Percentiles rank a stretch among this genome's conserved stretches.
phyloP scores from a whole-genome alignment of 2,329 filamentous ascomycete genomes.

The Endoconidiophora polonica region DNA sequence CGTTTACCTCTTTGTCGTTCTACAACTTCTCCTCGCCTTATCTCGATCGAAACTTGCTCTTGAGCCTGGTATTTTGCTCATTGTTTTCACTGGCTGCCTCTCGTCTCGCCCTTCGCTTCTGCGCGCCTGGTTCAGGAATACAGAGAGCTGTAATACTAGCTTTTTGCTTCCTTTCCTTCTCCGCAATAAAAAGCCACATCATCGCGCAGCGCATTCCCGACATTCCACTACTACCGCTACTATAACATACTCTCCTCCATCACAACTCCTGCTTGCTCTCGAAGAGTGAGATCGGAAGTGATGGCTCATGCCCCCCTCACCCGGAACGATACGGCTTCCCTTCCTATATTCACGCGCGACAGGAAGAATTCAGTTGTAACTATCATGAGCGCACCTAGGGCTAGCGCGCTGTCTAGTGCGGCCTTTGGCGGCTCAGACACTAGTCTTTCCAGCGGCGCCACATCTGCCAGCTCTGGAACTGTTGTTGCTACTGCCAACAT shows the following conservation, averaged over 20 bases:
- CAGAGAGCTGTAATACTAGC: background rate
- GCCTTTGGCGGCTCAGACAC: constrained; percentile 37
- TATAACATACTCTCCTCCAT: background rate
- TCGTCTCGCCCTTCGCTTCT: background rate
- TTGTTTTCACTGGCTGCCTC: too few species aligned
- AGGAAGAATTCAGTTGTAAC: constrained; percentile 27
- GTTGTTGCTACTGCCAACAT: constrained; percentile 77
- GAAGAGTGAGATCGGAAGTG: constrained; percentile 14
- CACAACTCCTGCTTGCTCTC: constrained; percentile 7
- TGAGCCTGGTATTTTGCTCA: too few species aligned
- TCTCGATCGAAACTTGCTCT: too few species aligned
- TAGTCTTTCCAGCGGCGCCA: constrained; percentile 31
- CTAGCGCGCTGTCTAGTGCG: constrained; percentile 46
- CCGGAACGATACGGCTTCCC: constrained; percentile 41
- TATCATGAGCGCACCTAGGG: constrained; percentile 37
- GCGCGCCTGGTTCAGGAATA: background rate
- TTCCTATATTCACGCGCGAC: constrained; percentile 35
- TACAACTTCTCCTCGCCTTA: too few species aligned
- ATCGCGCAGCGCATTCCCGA: constrained; percentile 9
- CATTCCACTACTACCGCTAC: background rate
- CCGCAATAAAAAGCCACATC: constrained; percentile 11
- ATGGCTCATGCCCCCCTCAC: constrained; percentile 45
- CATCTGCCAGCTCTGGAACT: constrained; percentile 34
- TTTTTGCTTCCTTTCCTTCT: background rate
- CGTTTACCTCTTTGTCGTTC: too few species aligned